Conservation (phyloP, 805 yeast species). For the Monosporozyma solicola region DNA sequence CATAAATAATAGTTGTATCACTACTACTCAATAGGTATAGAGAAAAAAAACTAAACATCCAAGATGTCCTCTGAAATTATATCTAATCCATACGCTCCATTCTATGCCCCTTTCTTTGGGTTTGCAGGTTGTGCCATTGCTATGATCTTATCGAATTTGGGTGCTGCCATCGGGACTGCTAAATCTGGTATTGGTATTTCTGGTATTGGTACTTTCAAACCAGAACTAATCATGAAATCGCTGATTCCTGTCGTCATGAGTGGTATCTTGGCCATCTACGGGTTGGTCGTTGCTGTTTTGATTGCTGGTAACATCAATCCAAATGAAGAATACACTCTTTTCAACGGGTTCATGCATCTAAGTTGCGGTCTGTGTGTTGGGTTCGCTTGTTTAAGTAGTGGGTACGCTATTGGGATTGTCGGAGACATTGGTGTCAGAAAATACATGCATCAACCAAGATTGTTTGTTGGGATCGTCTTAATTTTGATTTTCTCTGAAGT, state of each 20-base stretch:
- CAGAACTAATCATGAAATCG: conserved; percentile 92
- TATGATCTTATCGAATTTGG: conserved; percentile 85
- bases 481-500: conserved; percentile 89
- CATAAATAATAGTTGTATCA: too few relatives aligned
- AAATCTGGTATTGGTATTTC: conserved; percentile 97
- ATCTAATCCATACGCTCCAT: conserved; percentile 62
- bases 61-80: conserved; percentile 9
- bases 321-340: conserved; percentile 66
- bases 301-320: conserved; percentile 89
- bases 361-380: conserved; percentile 96
- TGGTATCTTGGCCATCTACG: conserved; percentile 95
- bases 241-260: conserved; percentile 96
- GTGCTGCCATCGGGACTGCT: conserved; percentile 98
- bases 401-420: conserved; percentile 91
- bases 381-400: conserved; percentile 91
- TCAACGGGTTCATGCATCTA: conserved; percentile 96
- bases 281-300: conserved; percentile 90
- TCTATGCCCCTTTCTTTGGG: conserved; percentile 94
- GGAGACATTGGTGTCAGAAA: conserved; percentile 91
- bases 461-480: conserved; percentile 83
- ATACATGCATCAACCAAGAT: conserved; percentile 77
- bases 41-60: too few relatives aligned
- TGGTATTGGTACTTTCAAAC: conserved; percentile 96
- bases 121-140: conserved; percentile 96
- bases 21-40: neutral